Evolutionary conservation across 1,284 basidiomycete species (phyloP).

Genomic region (Meripilus lineatus): DNA sequence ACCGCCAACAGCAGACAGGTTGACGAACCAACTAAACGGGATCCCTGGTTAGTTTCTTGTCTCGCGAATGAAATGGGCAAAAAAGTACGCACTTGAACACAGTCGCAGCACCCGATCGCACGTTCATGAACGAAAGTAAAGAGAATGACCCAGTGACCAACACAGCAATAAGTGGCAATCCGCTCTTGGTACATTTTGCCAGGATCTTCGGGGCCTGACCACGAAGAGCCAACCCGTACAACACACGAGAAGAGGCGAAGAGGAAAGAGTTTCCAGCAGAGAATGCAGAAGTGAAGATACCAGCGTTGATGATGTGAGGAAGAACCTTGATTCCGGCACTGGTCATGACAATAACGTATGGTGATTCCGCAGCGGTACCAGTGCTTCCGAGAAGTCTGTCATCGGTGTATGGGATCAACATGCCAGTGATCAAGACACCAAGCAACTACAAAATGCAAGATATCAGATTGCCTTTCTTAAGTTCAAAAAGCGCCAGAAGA

Average conservation of each 20-base stretch:
- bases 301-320: slow-evolving; percentile 67
- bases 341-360: slow-evolving; percentile 81
- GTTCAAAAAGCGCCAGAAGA: neutral
- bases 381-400: slow-evolving; percentile 46
- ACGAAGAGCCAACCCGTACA: slow-evolving; percentile 78
- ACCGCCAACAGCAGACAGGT: slow-evolving; percentile 53
- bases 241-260: slow-evolving; percentile 77
- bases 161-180: slow-evolving; percentile 68
- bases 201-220: slow-evolving; percentile 68
- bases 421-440: slow-evolving; percentile 74
- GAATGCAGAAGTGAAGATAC: slow-evolving; percentile 71
- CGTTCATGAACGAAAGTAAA: slow-evolving; percentile 49
- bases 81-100: slow-evolving; percentile 32
- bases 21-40: slow-evolving; percentile 44
- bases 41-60: neutral
- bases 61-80: neutral
- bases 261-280: slow-evolving; percentile 81
- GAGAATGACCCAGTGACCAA: slow-evolving; percentile 35
- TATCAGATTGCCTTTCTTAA: neutral
- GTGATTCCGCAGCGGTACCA: slow-evolving; percentile 62
- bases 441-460: slow-evolving; percentile 38
- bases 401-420: slow-evolving; percentile 76
- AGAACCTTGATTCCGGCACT: slow-evolving; percentile 72
- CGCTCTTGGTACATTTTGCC: slow-evolving; percentile 64
- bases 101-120: slow-evolving; percentile 24